Conservation (phyloP, 768 basidiomycete species). For the Pilatotrama ljubarskyi region DNA sequence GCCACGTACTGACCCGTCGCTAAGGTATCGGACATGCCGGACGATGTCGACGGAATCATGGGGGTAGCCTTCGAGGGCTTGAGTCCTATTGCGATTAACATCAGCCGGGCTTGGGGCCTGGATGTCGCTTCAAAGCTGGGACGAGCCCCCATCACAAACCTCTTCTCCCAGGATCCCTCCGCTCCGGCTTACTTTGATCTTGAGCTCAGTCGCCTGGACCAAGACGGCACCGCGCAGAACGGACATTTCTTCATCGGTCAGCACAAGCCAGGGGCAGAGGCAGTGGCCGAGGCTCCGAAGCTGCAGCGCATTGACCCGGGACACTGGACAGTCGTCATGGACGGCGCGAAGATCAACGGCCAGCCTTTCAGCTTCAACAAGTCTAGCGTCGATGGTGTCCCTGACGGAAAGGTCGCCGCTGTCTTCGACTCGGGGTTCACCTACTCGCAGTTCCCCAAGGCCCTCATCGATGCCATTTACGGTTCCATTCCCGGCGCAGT, state of each 20-base stretch:
- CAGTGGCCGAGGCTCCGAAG: constrained; percentile 20
- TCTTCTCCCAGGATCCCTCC: constrained; percentile 25
- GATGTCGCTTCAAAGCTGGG: constrained; percentile 9
- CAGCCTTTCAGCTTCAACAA: constrained; percentile 46
- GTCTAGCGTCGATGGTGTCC: constrained; percentile 17
- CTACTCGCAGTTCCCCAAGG: constrained; percentile 24
- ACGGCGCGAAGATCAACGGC: constrained; percentile 50
- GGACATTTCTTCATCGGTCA: constrained; percentile 31
- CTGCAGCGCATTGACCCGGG: constrained; percentile 36
- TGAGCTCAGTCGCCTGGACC: constrained; percentile 23
- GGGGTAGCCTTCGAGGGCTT: constrained; percentile 74
- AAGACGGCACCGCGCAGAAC: constrained; percentile 23
- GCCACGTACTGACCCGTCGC: background rate
- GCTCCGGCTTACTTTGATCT: constrained; percentile 28
- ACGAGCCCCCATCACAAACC: constrained; percentile 23
- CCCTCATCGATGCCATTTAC: constrained; percentile 31
- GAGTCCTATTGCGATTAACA: constrained; percentile 57
- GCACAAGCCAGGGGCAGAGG: constrained; percentile 17
- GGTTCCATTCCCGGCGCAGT: constrained; percentile 29
- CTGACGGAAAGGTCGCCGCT: constrained; percentile 26
- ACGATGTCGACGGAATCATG: constrained; percentile 62
- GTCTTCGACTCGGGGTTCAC: constrained; percentile 33
- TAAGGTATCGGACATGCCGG: constrained; percentile 36
- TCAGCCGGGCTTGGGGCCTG: constrained; percentile 10
- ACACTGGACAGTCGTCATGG: constrained; percentile 33